A percentile compares a stretch with the other conserved stretches of the same genome.
Conservation (phyloP, 1,139 yeast species). For the Diutina neorugosa region DNA sequence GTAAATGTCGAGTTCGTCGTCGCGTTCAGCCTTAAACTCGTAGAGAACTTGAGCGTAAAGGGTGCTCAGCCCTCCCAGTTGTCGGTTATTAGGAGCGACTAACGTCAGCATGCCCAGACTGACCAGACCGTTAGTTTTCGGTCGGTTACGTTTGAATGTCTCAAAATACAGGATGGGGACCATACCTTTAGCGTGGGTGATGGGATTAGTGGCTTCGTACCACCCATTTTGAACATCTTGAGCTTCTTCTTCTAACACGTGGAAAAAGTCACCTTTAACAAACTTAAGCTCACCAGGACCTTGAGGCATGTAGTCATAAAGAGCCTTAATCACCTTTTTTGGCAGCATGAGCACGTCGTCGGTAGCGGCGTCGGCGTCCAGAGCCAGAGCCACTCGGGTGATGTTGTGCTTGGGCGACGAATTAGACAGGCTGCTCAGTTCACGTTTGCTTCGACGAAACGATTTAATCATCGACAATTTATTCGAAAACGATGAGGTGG, state of each 20-base stretch:
- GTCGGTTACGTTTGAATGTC: conserved; percentile 52
- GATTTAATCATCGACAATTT: conserved; percentile 2
- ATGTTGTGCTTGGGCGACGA: background rate
- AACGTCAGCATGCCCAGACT: background rate
- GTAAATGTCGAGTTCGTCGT: conserved; percentile 71
- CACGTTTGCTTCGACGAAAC: conserved; percentile 5
- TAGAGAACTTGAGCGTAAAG: conserved; percentile 44
- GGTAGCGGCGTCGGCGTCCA: conserved; percentile 6
- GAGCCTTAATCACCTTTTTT: conserved; percentile 73
- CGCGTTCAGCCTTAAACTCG: conserved; percentile 81
- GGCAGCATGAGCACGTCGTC: conserved; percentile 36
- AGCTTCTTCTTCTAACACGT: conserved; percentile 36
- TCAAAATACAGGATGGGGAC: conserved; percentile 84
- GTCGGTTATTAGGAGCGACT: background rate
- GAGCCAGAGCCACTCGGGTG: background rate
- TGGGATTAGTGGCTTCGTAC: conserved; percentile 87
- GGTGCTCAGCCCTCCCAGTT: conserved; percentile 16
- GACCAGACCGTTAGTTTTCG: conserved; percentile 5
- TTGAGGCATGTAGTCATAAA: conserved; percentile 66
- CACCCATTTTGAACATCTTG: conserved; percentile 41
- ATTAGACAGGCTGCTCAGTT: background rate
- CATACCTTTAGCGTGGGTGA: conserved; percentile 64
- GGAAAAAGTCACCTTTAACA: conserved; percentile 76
- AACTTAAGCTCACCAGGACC: conserved; percentile 77
- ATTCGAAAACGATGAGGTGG: background rate